Evolutionary conservation across 345 rosid species (phyloP).

Genomic region (Salix koriyanagi): DNA sequence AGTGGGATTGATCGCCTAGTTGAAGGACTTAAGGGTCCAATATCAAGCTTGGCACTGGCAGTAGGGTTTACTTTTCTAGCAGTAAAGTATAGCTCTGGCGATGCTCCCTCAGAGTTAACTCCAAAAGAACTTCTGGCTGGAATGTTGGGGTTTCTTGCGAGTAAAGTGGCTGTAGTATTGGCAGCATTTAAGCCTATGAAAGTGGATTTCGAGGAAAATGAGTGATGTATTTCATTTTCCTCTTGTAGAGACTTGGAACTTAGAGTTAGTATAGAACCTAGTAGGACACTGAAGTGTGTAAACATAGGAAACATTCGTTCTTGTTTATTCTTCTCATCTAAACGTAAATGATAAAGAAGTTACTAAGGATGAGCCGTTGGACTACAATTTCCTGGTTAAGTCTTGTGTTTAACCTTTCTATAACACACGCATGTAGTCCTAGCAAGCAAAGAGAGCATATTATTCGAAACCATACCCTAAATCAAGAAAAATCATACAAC

Average conservation of each 20-base stretch:
- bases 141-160: slow-evolving; percentile 70
- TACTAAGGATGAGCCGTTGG: not conserved
- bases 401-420: not conserved
- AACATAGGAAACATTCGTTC: not conserved
- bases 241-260: not conserved
- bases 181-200: slow-evolving; percentile 70
- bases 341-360: too few species aligned
- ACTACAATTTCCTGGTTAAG: not conserved
- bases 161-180: slow-evolving; percentile 77
- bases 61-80: slow-evolving; percentile 41
- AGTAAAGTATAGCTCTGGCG: slow-evolving; percentile 38
- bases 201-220: slow-evolving; percentile 24
- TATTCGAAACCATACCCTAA: too few species aligned
- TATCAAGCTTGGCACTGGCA: slow-evolving; percentile 42
- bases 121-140: slow-evolving; percentile 72
- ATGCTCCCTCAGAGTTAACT: slow-evolving; percentile 29
- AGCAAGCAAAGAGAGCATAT: too few species aligned
- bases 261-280: not conserved
- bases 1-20: slow-evolving; percentile 9
- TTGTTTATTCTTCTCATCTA: not conserved
- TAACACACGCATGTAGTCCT: too few species aligned
- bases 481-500: too few species aligned
- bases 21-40: slow-evolving; percentile 42
- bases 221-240: slow-evolving; percentile 13
- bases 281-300: not conserved